Evolutionary conservation across 2,329 filamentous ascomycete genomes (phyloP).

Genomic region (Pseudocercospora fijiensis): DNA sequence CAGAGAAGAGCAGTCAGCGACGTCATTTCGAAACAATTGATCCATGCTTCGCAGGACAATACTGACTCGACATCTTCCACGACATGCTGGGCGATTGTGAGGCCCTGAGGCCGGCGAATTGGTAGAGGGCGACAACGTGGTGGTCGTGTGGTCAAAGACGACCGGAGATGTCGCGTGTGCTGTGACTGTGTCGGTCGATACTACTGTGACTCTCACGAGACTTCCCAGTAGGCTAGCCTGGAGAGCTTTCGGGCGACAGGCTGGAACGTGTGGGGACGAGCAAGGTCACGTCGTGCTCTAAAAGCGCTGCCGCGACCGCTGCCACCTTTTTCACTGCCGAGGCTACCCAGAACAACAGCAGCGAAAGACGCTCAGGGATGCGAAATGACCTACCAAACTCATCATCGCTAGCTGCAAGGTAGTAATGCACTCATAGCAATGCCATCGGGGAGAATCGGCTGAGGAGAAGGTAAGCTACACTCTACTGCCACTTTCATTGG

Average conservation of each 20-base stretch:
- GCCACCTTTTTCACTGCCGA: slow-evolving; percentile 8
- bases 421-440: neutral
- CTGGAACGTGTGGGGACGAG: slow-evolving; percentile 5
- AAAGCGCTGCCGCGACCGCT: neutral
- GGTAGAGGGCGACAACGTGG: slow-evolving; percentile 21
- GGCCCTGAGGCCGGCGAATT: slow-evolving; percentile 19
- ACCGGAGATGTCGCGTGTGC: neutral
- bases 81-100: slow-evolving; percentile 31
- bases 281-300: neutral
- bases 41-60: neutral
- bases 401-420: slow-evolving; percentile 2
- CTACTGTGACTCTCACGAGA: slow-evolving; percentile 19
- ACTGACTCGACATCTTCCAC: slow-evolving; percentile 36
- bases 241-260: slow-evolving; percentile 2
- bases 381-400: neutral
- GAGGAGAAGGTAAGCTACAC: neutral
- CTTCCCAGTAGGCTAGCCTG: neutral
- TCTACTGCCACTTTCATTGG: neutral
- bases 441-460: neutral
- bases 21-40: slow-evolving; percentile 15
- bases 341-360: slow-evolving; percentile 5
- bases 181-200: slow-evolving; percentile 9
- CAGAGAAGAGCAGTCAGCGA: slow-evolving; percentile 16
- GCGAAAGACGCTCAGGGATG: neutral
- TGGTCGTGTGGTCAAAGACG: neutral